Base-by-base conservation (phyloP, 768 basidiomycete genomes). In the Saitozyma sp. region DNA sequence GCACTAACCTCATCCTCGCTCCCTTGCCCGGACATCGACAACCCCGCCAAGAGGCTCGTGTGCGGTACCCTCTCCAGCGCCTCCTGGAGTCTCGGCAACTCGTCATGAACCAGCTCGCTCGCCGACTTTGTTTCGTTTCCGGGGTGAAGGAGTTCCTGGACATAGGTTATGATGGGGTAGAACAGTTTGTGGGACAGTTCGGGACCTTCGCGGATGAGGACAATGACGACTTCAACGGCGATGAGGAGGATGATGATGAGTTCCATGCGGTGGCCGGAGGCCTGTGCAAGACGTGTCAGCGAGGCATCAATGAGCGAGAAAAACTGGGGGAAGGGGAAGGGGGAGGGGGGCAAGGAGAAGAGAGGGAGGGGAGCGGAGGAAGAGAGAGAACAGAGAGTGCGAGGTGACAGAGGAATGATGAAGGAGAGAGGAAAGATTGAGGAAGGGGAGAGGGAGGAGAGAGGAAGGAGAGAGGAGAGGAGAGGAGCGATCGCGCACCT, bases 191-290 rank as follows among this genome's bases (percentile, higher is more conserved):
- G 65, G 17, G 52, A 29, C 11, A 79, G 55, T 52, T 80, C 79
- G 9, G 75, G 74, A 8, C 78, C 78, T 67, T 80, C 78, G 45
- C 78, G 65, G n/a, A 79, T 77, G 48, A 79, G 59, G 9, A 67
- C 92, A 54, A 96, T 89, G 70, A 92, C 83, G n/a, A 93, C 92
- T 78, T 95, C 92, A 10, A 96, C 91, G 0, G 93, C 91, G 72
- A 97, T 96, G 54, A 98, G 87, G 1, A 86, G 84, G 67, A 97
- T 98, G 76, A 97, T 97, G 65, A 97, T 89, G 6, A 95, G 82
- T 80, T 98, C 95, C 89, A 98, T 93, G 2, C 89, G 87, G 73
- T 96, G 91, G 2, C 84, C 86, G 6, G 90, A 91, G 3, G 91
- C 90, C 29, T 29, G 29, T n/a, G 5, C 29, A 29, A 2, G 29